Percentiles rank a stretch among this genome's conserved stretches.
phyloP scores from a whole-genome alignment of 1,284 basidiomycete genomes.

The Cryptococcus hybrid region DNA sequence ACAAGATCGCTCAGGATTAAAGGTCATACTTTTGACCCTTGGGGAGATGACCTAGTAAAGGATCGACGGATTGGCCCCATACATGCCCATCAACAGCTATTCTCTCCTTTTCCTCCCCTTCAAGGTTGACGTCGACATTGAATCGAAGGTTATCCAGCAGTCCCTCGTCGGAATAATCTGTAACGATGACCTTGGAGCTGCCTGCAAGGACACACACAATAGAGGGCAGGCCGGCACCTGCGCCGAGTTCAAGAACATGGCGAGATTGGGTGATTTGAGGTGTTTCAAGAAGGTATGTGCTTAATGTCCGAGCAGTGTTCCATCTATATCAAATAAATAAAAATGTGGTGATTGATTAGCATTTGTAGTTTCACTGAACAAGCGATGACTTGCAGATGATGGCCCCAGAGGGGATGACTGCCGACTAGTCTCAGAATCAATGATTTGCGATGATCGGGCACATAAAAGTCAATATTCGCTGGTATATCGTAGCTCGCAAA shows the following conservation, averaged over 20 bases:
- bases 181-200: conserved; percentile 63
- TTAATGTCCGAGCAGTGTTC: conserved; percentile 77
- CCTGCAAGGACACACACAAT: conserved; percentile 69
- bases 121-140: conserved; percentile 67
- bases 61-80: conserved; percentile 72
- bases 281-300: conserved; percentile 64
- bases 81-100: conserved; percentile 67
- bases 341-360: conserved; percentile 22
- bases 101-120: conserved; percentile 28
- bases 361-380: conserved; percentile 54
- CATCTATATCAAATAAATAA: conserved; percentile 63
- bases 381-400: conserved; percentile 69
- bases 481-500: conserved; percentile 45
- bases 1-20: conserved; percentile 85
- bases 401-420: conserved; percentile 86
- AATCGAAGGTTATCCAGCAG: conserved; percentile 74
- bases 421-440: conserved; percentile 76
- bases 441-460: conserved; percentile 26
- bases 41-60: conserved; percentile 55
- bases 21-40: conserved; percentile 62
- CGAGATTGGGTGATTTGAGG: conserved; percentile 42
- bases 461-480: conserved; percentile 9
- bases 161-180: conserved; percentile 84
- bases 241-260: conserved; percentile 82
- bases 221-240: conserved; percentile 85